A percentile compares a stretch with the other conserved stretches of the same genome.
Conservation (phyloP, 345 rosid genomes). For the Syzygium aqueum region DNA sequence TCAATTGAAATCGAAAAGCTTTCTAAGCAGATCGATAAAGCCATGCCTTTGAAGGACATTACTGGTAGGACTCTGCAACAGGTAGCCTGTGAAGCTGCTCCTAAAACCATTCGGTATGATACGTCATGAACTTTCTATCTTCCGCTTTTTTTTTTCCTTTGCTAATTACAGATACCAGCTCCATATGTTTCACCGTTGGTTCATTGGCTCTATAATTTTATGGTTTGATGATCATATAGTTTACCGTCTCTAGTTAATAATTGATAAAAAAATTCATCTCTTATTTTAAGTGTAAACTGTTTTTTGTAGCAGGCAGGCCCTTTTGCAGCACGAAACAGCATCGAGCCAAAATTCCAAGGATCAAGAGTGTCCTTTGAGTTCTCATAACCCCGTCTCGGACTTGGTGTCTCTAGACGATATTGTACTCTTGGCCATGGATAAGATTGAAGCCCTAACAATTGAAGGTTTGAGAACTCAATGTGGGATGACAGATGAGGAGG, state of each 20-base stretch:
- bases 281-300: not conserved
- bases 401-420: slow-evolving; percentile 27
- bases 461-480: slow-evolving; percentile 68
- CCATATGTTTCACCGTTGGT: not conserved
- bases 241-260: not conserved
- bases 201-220: not conserved
- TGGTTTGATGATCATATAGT: not conserved
- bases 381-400: slow-evolving; percentile 5
- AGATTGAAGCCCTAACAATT: slow-evolving; percentile 40
- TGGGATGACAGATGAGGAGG: slow-evolving; percentile 47
- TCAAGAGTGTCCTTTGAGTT: not conserved
- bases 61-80: slow-evolving; percentile 48
- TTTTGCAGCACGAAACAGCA: not conserved
- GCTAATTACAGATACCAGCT: not conserved
- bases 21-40: slow-evolving; percentile 20
- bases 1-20: slow-evolving; percentile 38
- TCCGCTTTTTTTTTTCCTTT: not conserved
- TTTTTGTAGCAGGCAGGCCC: slow-evolving; percentile 14
- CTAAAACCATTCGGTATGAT: not conserved
- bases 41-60: slow-evolving; percentile 66
- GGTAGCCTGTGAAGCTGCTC: slow-evolving; percentile 18
- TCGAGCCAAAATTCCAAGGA: slow-evolving; percentile 7
- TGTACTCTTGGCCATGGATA: slow-evolving; percentile 30
- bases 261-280: not conserved
- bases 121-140: not conserved